Base-by-base conservation (phyloP, 345 rosid genomes). In the Salix arbutifolia region DNA sequence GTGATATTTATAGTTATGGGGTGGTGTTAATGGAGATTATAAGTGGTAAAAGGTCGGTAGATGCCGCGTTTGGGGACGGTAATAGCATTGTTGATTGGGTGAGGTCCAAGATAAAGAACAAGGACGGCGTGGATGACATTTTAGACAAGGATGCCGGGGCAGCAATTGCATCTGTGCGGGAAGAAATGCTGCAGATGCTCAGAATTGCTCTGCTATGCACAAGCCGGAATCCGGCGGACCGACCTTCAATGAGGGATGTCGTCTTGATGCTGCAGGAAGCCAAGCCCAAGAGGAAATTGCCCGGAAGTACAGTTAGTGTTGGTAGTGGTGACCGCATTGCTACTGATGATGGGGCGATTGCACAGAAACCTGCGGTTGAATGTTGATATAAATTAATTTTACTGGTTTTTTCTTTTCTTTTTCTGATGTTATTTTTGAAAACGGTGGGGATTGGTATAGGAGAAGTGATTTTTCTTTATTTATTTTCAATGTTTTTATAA, bases 181-280 rank as follows among this genome's bases (percentile, higher is more conserved):
- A 94, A 67, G 98, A 94, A 77, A 96, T 96, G 98, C 87, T 90
- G 83, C 97, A 94, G 74, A 84, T 94, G 88, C 80, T 96, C 25
- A 85, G 86, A 71, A 94, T 96, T 40, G 97, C 99, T 5, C 67
- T 94, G 89, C 82, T 91, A 1, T 96, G 99, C 82, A 96, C 97
- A 0, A 85, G 92, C 67, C 82, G 87, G 31, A 94, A 88, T 76
- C 99, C 98, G 19, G 90, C 87, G 0, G 98, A 96, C 69, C 90
- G 99, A 31, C 99, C 99, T 1, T 88, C 97, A 0, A 96, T 96
- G 99, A 91, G 99, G 86, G 98, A 96, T 38, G 99, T 92, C 5
- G 87, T 96, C 84, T 28, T 90, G 85, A 94, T 96, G 93, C 88
- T 96, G 48, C 95, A 94, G 78, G 98, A 86, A 85, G 97, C 97